Conservation (phyloP, 495 filamentous ascomycete species). For the Xylaria grammica region DNA sequence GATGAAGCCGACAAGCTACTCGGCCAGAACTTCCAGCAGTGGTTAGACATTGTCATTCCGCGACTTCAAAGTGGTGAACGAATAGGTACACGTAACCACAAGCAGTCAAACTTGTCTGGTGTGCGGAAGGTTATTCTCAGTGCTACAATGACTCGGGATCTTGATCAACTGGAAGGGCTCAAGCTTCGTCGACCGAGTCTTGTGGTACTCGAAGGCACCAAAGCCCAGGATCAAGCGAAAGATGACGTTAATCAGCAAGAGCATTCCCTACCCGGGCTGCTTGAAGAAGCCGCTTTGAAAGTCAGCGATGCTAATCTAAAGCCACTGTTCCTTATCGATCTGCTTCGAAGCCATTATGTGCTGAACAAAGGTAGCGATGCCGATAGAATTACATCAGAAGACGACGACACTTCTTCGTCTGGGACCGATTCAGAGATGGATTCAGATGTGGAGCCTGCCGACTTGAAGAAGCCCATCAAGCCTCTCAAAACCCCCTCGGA, state of each 20-base stretch:
- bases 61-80: slow-evolving; percentile 58
- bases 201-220: slow-evolving; percentile 68
- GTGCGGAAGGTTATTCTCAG: slow-evolving; percentile 80
- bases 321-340: slow-evolving; percentile 76
- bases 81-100: slow-evolving; percentile 50
- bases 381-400: neutral
- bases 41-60: slow-evolving; percentile 75
- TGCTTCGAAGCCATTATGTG: slow-evolving; percentile 57
- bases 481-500: slow-evolving; percentile 8
- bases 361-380: slow-evolving; percentile 21
- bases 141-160: slow-evolving; percentile 91
- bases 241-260: slow-evolving; percentile 33
- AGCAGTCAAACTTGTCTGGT: slow-evolving; percentile 52
- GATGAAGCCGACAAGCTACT: slow-evolving; percentile 94
- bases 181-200: slow-evolving; percentile 76
- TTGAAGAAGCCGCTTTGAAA: slow-evolving; percentile 76
- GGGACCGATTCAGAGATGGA: slow-evolving; percentile 38
- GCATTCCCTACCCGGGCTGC: slow-evolving; percentile 67
- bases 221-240: slow-evolving; percentile 32
- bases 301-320: slow-evolving; percentile 79
- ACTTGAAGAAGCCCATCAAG: slow-evolving; percentile 17
- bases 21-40: slow-evolving; percentile 90
- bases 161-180: slow-evolving; percentile 76
- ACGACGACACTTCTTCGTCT: slow-evolving; percentile 40
- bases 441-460: slow-evolving; percentile 19